These are phyloP conservation scores for Isoetes engelmannii DNA, from an alignment of 83 land plant genomes.

Conservation along the genomic window DNA sequence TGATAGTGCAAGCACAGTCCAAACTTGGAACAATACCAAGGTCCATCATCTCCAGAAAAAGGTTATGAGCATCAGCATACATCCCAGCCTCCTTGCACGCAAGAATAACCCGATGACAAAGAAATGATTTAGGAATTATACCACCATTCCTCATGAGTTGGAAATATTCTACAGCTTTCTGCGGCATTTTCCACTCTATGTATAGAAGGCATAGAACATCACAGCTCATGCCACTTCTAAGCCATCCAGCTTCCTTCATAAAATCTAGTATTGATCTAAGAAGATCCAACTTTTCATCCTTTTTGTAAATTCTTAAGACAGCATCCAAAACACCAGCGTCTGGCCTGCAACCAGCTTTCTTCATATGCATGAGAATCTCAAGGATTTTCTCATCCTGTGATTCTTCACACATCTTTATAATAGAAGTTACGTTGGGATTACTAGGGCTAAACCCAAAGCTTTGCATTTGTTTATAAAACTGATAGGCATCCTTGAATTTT, in stretches of 20 bases:
- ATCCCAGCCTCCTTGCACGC: slow-evolving; percentile 59
- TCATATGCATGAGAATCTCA: slow-evolving; percentile 57
- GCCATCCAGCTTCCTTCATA: slow-evolving; percentile 43
- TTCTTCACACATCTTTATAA: slow-evolving; percentile 64
- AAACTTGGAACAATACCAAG: slow-evolving; percentile 41
- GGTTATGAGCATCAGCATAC: slow-evolving; percentile 47
- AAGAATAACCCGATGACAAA: slow-evolving; percentile 73
- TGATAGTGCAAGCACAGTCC: slow-evolving; percentile 62
- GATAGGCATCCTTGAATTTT: slow-evolving; percentile 43
- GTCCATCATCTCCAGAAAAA: slow-evolving; percentile 50
- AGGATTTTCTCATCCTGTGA: slow-evolving; percentile 41
- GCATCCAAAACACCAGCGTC: slow-evolving; percentile 51
- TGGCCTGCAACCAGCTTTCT: slow-evolving; percentile 45
- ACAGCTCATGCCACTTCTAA: slow-evolving; percentile 42
- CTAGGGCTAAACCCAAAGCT: slow-evolving; percentile 41
- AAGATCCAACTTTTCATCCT: slow-evolving; percentile 38
- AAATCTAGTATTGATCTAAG: slow-evolving; percentile 42
- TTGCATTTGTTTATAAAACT: slow-evolving; percentile 49
- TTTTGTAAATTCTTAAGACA: slow-evolving; percentile 56
- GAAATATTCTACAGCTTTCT: slow-evolving; percentile 51
- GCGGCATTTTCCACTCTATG: slow-evolving; percentile 41
- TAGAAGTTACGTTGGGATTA: slow-evolving; percentile 51
- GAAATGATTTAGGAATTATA: slow-evolving; percentile 39
- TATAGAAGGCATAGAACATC: slow-evolving; percentile 52
- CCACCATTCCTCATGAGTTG: slow-evolving; percentile 38